phyloP scores from a whole-genome alignment of 2,329 filamentous ascomycete genomes.

The Monilinia fructicola region DNA sequence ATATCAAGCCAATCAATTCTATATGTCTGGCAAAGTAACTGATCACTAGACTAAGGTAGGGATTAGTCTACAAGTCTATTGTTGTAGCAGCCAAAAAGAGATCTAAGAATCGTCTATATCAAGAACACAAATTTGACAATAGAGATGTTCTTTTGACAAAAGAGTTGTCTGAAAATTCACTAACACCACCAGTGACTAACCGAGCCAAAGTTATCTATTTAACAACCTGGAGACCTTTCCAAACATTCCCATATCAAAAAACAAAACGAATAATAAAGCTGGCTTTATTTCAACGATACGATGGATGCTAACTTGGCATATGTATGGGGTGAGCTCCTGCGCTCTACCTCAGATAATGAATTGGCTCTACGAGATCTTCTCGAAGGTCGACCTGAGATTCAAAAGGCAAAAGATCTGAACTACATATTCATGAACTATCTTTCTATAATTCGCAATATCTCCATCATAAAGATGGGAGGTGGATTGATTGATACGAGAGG shows the following conservation, averaged over 20 bases:
- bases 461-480: conserved; percentile 7
- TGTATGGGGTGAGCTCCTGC: conserved; percentile 15
- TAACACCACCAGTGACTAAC: not conserved
- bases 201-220: not conserved
- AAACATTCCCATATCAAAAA: not conserved
- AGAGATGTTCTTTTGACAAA: no score
- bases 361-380: not conserved
- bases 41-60: not conserved
- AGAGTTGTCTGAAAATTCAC: no score
- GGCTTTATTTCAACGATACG: not conserved
- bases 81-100: not conserved
- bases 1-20: not conserved
- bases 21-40: not conserved
- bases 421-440: conserved; percentile 7
- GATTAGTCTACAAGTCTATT: not conserved
- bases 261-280: not conserved
- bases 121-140: not conserved
- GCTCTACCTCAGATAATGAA: conserved; percentile 4
- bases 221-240: not conserved
- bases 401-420: not conserved
- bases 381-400: not conserved
- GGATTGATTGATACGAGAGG: conserved; percentile 7
- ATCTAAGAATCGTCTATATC: not conserved
- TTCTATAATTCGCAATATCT: conserved; percentile 10
- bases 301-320: not conserved